Percentiles rank a stretch among this genome's conserved stretches.
Evolutionary conservation across 2,329 filamentous ascomycete genomes (phyloP).

Genomic region (Alternaria angustiovoidea): DNA sequence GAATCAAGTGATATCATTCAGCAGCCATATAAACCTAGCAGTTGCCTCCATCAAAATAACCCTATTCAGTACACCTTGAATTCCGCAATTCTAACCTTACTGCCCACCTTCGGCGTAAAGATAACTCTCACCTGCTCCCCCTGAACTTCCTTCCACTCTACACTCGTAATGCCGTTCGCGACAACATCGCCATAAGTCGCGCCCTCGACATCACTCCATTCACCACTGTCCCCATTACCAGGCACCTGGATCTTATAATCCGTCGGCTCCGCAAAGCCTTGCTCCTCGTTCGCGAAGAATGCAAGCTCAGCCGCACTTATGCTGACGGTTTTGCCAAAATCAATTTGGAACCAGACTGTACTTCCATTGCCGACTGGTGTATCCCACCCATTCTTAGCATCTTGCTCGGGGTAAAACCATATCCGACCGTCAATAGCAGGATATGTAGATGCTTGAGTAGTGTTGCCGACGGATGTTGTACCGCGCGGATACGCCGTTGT

Average conservation of each 20-base stretch:
- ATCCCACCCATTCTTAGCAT: conserved; percentile 52
- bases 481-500: conserved; percentile 42
- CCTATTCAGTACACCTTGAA: conserved; percentile 46
- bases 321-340: conserved; percentile 44
- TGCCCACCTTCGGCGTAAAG: conserved; percentile 44
- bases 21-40: neutral
- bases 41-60: neutral
- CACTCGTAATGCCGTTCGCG: conserved; percentile 51
- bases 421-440: conserved; percentile 52
- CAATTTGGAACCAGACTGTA: conserved; percentile 50
- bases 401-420: conserved; percentile 50
- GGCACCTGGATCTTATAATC: conserved; percentile 43
- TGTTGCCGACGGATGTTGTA: conserved; percentile 39
- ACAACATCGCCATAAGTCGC: conserved; percentile 33
- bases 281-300: conserved; percentile 43
- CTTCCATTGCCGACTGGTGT: conserved; percentile 39
- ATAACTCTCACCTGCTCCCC: conserved; percentile 41
- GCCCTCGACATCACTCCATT: conserved; percentile 41
- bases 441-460: conserved; percentile 38
- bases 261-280: conserved; percentile 41
- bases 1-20: neutral
- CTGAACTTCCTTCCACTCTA: conserved; percentile 37
- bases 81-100: conserved; percentile 49
- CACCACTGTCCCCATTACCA: conserved; percentile 13
- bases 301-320: conserved; percentile 49